Base-by-base conservation (phyloP, 2,329 filamentous ascomycete genomes). In the Alternaria gansuensis region DNA sequence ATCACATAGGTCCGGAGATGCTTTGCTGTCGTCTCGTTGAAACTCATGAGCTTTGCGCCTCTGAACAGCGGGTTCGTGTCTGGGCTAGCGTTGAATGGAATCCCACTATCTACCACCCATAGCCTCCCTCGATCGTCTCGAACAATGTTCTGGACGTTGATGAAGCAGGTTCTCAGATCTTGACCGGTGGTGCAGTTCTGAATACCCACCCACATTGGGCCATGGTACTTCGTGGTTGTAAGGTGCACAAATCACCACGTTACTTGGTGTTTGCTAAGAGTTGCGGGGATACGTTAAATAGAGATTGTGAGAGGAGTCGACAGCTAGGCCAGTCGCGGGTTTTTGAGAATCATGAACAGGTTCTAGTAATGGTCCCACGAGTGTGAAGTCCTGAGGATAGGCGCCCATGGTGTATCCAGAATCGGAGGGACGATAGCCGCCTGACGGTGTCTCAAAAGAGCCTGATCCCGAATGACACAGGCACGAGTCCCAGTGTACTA, bases 121-220 rank as follows among this genome's bases (percentile, higher is more conserved):
- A 81, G 66, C 39, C 76, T 74, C 21, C 74, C 72, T 9, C 72
- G 57, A 5, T 74, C 71, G 55, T 81, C 79, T 10, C 79, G 70
- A 7, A 81, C 75, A n/a, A 81, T 71, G 46, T 81, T 81, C 62
- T 81, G 79, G 4, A 81, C 77, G 51, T 81, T 81, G 68, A 81
- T 74, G 68, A 81, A 81, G 69, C 79, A 81, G 4, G 75, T 77
- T 41, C 75, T 75, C 13, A 70, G 72, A 51, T 81, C 74, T 57
- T 81, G 78, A 5, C 66, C 70, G 0, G 64, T 29, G 0, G 74
- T 75, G 58, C 78, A 80, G 45, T 78, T 80, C 63, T 81, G 79
- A 6, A 79, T 78, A 9, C 64, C 66, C 24, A 78, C 77, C 66
- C 24, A 78, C 77, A 33, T 71, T 74, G 0, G 78, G 78, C 78